Percentiles rank a stretch among this genome's conserved stretches.
Conservation (phyloP, 2,329 filamentous ascomycete genomes). For the Colletotrichum melonis region DNA sequence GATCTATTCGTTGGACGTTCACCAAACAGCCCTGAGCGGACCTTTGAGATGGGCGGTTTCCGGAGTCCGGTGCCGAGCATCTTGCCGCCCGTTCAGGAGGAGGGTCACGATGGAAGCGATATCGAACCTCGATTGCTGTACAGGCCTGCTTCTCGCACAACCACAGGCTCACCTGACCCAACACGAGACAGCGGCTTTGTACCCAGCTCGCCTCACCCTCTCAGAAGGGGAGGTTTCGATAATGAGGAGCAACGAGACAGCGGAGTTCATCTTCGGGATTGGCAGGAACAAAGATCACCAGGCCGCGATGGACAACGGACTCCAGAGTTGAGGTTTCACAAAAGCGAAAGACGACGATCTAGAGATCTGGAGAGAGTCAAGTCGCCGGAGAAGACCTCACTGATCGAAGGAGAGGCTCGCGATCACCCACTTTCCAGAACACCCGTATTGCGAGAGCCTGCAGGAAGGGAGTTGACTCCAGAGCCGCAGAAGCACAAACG, state of each 20-base stretch:
- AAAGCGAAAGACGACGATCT: constrained; percentile 38
- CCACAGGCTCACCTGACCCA: constrained; percentile 45
- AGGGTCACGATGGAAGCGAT: constrained; percentile 59
- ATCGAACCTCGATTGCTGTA: constrained; percentile 39
- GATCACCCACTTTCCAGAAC: constrained; percentile 49
- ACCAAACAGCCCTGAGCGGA: constrained; percentile 20
- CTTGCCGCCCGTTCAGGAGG: constrained; percentile 64
- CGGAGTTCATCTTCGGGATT: constrained; percentile 65
- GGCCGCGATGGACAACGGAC: constrained; percentile 38
- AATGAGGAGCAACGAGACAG: constrained; percentile 62
- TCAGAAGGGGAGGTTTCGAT: constrained; percentile 46
- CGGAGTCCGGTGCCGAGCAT: constrained; percentile 55
- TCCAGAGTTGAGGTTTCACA: constrained; percentile 27
- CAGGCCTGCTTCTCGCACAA: constrained; percentile 32
- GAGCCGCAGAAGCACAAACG: constrained; percentile 57
- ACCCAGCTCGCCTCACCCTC: constrained; percentile 56
- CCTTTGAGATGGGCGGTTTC: constrained; percentile 46
- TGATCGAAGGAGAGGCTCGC: constrained; percentile 32
- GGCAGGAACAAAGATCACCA: constrained; percentile 46
- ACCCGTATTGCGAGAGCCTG: constrained; percentile 54
- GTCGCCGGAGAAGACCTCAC: constrained; percentile 39
- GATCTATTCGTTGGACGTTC: constrained; percentile 36
- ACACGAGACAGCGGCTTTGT: constrained; percentile 64
- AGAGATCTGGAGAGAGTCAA: constrained; percentile 26
- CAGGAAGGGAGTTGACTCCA: constrained; percentile 46